Base-by-base conservation (phyloP, 495 filamentous ascomycete genomes). In the Penicillium soppii region DNA sequence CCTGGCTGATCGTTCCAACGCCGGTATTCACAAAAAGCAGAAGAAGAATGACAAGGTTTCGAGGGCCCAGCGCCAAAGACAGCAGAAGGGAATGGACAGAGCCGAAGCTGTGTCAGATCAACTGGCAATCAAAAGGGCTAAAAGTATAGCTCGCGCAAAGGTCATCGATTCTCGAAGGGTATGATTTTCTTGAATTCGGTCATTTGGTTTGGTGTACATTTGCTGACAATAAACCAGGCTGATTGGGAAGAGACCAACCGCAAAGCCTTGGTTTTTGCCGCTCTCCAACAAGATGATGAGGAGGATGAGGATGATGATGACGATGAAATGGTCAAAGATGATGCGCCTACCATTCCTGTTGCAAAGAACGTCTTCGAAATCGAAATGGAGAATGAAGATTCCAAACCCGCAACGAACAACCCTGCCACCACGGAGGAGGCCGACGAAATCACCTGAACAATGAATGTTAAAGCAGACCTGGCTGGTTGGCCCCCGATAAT, bases 31-130 rank as follows among this genome's bases (percentile, higher is more conserved):
- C 20, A 90, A 87, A 65, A 91, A 85, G 64, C 78, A 82, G 58
- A 72, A 78, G 22, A 80, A 83, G 51, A 77, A 79, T 17, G 78
- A 82, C 50, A 72, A 72, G 4, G 47, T 87, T 52, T 85, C 82
- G 45, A 75, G 79, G 56, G 82, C 82, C 47, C 87, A 90, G 54
- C 78, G 81, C 8, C 64, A 78, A 61, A 74, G 90, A 39, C 80
- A 88, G 25, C 82, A 89, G 59, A 88, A 85, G 69, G 84, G 73
- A 21, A 74, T 91, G 57, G 88, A 92, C 61, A 79, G 82, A 50
- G 91, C 89, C 27, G 88, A 88, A 56, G 77, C 77, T 6, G 71
- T 86, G 57, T 71, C 84, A 65, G 88, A 90, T 59, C 84, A 84
- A 61, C 75, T 82, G 44, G 82, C 86, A 62, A 76, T 72, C 45